These are phyloP conservation scores for Mortierella sp. DNA, from an alignment of 371 early-diverging fungal species.

Conservation along the genomic window DNA sequence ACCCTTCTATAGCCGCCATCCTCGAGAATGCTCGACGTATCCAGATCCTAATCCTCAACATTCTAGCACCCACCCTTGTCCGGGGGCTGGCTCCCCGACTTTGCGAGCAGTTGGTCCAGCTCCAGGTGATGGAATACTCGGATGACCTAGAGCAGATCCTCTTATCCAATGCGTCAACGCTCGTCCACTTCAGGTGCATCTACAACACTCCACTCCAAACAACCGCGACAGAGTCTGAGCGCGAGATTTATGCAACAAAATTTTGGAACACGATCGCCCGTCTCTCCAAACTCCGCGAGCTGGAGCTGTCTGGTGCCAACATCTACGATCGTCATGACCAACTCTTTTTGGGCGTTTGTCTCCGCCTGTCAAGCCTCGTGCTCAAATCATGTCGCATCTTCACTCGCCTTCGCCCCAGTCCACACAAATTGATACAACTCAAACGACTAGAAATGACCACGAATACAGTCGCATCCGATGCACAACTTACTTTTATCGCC, in stretches of 20 bases:
- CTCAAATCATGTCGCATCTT: neutral
- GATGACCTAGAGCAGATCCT: slow-evolving; percentile 10
- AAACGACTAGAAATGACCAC: slow-evolving; percentile 1
- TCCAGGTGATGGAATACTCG: slow-evolving; percentile 2
- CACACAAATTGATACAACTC: neutral
- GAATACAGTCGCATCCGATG: neutral
- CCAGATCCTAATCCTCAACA: slow-evolving; percentile 2
- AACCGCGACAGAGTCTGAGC: neutral
- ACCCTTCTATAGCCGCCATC: neutral
- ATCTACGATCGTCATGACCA: neutral
- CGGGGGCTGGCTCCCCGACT: neutral
- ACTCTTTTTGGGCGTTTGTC: slow-evolving; percentile 6
- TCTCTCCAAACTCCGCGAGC: neutral
- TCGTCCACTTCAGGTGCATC: neutral
- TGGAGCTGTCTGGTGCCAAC: neutral
- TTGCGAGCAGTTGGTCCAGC: slow-evolving; percentile 4
- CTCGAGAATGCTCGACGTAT: slow-evolving; percentile 12
- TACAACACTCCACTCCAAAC: too few relatives aligned
- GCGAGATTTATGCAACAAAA: neutral
- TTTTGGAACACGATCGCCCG: slow-evolving; percentile 8
- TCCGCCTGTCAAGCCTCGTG: slow-evolving; percentile 2
- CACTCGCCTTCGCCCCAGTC: neutral
- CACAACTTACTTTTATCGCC: slow-evolving; percentile 4
- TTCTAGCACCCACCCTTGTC: neutral
- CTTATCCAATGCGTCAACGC: neutral